These are phyloP conservation scores for Paraphaeosphaeria minitans DNA, from an alignment of 2,329 filamentous ascomycete species.

Conservation along the genomic window DNA sequence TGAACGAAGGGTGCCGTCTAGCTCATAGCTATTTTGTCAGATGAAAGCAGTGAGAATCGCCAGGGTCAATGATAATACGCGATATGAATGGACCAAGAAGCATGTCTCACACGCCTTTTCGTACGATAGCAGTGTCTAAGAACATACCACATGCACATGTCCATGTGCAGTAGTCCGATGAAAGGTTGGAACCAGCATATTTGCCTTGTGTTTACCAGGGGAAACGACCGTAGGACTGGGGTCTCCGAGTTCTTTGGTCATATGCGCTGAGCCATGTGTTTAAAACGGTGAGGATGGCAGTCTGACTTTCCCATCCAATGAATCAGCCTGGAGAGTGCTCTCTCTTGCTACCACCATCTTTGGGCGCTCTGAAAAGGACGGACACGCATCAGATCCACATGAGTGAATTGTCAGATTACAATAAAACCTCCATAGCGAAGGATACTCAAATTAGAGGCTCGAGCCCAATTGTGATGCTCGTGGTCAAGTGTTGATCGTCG, in stretches of 20 bases:
- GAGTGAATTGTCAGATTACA: background rate
- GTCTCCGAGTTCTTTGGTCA: background rate
- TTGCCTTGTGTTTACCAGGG: background rate
- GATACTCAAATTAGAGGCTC: background rate
- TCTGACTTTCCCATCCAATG: background rate
- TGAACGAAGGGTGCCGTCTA: background rate
- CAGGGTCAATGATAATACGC: background rate
- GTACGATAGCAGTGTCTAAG: background rate
- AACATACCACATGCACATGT: background rate
- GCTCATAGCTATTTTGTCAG: background rate
- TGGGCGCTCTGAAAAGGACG: background rate
- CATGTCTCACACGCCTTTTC: background rate
- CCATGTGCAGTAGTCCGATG: background rate
- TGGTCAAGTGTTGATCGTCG: background rate
- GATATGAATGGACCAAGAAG: background rate
- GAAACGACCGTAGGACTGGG: background rate
- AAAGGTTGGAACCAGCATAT: background rate
- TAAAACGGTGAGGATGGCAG: background rate
- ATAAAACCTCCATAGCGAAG: background rate
- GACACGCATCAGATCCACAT: background rate
- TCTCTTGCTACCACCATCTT: background rate
- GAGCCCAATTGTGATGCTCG: background rate
- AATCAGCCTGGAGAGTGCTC: background rate
- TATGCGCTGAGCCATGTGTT: background rate
- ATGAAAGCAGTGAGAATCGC: background rate